Evolutionary conservation across 768 basidiomycete species (phyloP).

Genomic region (Dendrothele bispora): DNA sequence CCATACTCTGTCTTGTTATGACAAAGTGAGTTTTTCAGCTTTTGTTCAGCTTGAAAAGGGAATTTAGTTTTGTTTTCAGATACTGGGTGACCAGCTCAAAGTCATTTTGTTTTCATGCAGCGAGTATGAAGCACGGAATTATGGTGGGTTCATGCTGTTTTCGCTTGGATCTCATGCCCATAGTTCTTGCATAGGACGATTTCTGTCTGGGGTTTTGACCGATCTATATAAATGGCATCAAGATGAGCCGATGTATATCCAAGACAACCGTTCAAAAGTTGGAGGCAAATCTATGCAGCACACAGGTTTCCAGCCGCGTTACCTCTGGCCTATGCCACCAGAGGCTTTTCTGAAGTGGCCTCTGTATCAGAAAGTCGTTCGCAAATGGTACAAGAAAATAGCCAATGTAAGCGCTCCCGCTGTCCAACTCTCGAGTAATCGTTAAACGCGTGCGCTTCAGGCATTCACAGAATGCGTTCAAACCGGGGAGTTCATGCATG

Average conservation of each 20-base stretch:
- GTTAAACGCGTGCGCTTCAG: conserved; percentile 37
- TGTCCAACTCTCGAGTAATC: not conserved
- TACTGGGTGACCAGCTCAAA: conserved; percentile 83
- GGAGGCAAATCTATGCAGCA: conserved; percentile 60
- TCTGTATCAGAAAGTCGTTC: conserved; percentile 65
- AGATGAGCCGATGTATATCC: conserved; percentile 70
- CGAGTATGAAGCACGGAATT: conserved; percentile 94
- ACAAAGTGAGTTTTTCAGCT: conserved; percentile 53
- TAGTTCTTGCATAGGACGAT: conserved; percentile 55
- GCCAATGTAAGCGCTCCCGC: conserved; percentile 46
- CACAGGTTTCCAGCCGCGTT: conserved; percentile 68
- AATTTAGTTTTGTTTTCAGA: conserved; percentile 43
- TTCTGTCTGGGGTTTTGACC: conserved; percentile 74
- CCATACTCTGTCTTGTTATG: conserved; percentile 81
- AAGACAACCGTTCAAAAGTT: conserved; percentile 66
- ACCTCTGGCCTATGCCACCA: conserved; percentile 34
- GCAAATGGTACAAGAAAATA: conserved; percentile 86
- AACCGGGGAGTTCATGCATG: conserved; percentile 93
- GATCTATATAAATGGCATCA: conserved; percentile 81
- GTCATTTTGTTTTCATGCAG: conserved; percentile 90
- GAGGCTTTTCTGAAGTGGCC: conserved; percentile 64
- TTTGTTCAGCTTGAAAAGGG: not conserved
- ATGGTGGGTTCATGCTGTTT: conserved; percentile 51
- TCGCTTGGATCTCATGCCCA: not conserved
- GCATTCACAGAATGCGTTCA: conserved; percentile 79